Evolutionary conservation across 2,329 filamentous ascomycete genomes (phyloP), one percentile per base, ranked within the genome.

Genomic region (Arthrobotrys entomopaga): DNA sequence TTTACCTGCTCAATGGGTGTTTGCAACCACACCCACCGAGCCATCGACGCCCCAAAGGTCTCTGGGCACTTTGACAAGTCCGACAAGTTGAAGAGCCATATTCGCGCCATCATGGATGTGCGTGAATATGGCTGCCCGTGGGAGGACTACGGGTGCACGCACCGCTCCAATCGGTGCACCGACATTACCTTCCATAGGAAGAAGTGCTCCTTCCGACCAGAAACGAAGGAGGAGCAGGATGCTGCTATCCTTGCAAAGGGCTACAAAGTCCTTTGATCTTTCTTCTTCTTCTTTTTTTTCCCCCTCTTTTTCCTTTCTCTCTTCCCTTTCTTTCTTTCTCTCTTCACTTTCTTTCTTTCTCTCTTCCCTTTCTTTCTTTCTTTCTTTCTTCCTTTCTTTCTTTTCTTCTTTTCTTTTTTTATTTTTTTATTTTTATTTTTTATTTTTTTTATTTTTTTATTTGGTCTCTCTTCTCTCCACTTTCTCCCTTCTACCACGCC

Each of bases 21-120:
- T 3, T 59, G 56, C 20, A n/a, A n/a, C 13, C 56, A 59, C 20
- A 46, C n/a, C 52, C 52, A 50, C 46, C n/a, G 19, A n/a, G 11
- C 10, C 6, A 26, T 15, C 20, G 48, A 42, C 10, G 20, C 16
- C 15, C 15, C 19, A 3, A 67, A 59, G 10, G 16, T 19, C 11
- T 67, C 64, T 20, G 64, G 64, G 26, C 16, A 43, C 38, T 67
- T 60, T 13, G 22, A 24, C 49, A 67, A 67, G 53, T 42, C 29
- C 19, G 64, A 67, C n/a, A 60, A 58, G 19, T 22, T 67, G 54
- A 60, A 46, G n/a, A 60, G 54, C 34, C 64, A 67, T 43, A 67
- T 67, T 16, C 46, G 64, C 13, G 38, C 40, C 19, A 15, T 67
- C 20, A 20, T 67, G 19, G 56, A 67, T 40, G 56, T 16, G 2